Evolutionary conservation across 495 filamentous ascomycete species (phyloP).

Genomic region (Letharia columbiana): DNA sequence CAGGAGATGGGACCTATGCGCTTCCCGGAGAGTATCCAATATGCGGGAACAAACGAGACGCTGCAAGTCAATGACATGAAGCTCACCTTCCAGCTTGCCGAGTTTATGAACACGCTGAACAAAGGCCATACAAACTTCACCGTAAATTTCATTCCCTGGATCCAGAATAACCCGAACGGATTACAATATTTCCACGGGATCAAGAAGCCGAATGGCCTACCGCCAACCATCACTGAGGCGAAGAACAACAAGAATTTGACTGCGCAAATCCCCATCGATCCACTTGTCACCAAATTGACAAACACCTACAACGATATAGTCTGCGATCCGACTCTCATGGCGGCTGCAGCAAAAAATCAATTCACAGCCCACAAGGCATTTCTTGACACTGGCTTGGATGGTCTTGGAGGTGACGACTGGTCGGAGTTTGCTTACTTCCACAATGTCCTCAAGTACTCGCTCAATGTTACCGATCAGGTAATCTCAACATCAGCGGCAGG

Average conservation of each 20-base stretch:
- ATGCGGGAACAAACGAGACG: conserved; percentile 45
- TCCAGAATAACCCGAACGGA: conserved; percentile 25
- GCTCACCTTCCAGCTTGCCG: conserved; percentile 56
- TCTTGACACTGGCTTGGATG: conserved; percentile 21
- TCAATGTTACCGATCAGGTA: conserved; percentile 46
- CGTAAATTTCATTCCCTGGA: conserved; percentile 60
- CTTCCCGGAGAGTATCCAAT: conserved; percentile 44
- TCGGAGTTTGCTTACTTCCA: conserved; percentile 55
- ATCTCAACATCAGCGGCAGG: not conserved
- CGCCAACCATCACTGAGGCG: not conserved
- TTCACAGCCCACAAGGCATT: conserved; percentile 51
- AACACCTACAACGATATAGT: not conserved
- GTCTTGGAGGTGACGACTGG: conserved; percentile 39
- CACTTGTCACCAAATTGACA: not conserved
- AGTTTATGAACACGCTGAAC: conserved; percentile 48
- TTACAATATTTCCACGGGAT: not conserved
- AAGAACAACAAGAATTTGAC: not conserved
- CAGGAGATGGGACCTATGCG: conserved; percentile 73
- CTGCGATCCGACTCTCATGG: conserved; percentile 28
- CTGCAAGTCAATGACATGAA: conserved; percentile 49
- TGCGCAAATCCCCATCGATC: not conserved
- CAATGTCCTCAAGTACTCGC: conserved; percentile 44
- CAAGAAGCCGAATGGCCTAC: not conserved
- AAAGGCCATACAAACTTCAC: conserved; percentile 39
- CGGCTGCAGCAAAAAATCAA: conserved; percentile 48